Evolutionary conservation across 768 basidiomycete species (phyloP).

Genomic region (Lentinula boryana): DNA sequence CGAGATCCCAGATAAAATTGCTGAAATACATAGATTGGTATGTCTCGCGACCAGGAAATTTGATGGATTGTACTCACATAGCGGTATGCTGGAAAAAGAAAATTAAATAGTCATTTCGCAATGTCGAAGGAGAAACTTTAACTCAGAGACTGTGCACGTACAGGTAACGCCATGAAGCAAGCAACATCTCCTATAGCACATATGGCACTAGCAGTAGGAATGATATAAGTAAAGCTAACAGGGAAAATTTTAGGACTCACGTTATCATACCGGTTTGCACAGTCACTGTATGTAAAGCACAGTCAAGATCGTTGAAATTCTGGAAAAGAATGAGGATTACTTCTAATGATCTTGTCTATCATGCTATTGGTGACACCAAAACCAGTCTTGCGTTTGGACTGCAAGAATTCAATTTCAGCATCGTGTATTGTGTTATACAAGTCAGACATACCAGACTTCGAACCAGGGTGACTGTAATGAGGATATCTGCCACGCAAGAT

Average conservation of each 20-base stretch:
- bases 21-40: conserved; percentile 11
- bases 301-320: neutral
- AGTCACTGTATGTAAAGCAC: neutral
- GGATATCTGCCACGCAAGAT: conserved; percentile 5
- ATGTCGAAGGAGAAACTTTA: neutral
- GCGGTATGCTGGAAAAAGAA: conserved; percentile 29
- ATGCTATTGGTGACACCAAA: conserved; percentile 2
- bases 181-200: conserved; percentile 37
- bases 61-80: conserved; percentile 23
- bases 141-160: conserved; percentile 11
- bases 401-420: neutral
- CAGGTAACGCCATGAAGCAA: conserved; percentile 35
- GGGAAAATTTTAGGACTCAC: neutral
- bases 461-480: conserved; percentile 6
- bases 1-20: conserved; percentile 45
- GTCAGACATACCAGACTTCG: conserved; percentile 4
- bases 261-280: conserved; percentile 8
- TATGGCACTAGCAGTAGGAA: conserved; percentile 20
- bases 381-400: conserved; percentile 5
- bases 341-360: conserved; percentile 7
- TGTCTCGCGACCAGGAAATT: neutral
- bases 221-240: neutral
- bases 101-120: neutral
- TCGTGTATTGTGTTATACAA: neutral
- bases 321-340: neutral